Percentiles rank a stretch among this genome's conserved stretches.
phyloP scores from a whole-genome alignment of 352 stramenopile species.

The Phytophthora podocarpi region DNA sequence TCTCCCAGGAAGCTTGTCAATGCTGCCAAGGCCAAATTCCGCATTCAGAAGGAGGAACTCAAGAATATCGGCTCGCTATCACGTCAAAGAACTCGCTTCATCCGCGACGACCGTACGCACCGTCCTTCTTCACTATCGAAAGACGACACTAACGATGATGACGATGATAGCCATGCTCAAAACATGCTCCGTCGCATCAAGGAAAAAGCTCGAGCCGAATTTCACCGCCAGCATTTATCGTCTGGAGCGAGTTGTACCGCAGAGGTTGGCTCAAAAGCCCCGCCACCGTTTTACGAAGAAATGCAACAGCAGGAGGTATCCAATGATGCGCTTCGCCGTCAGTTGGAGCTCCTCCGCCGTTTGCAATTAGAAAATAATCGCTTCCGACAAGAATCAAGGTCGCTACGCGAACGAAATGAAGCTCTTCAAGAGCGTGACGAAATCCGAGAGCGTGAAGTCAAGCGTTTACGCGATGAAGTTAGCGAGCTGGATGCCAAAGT shows the following conservation, averaged over 20 bases:
- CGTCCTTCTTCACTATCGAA: background rate
- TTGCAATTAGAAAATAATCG: conserved; percentile 78
- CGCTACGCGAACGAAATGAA: conserved; percentile 52
- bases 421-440: conserved; percentile 47
- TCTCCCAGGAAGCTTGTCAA: conserved; percentile 1
- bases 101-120: background rate
- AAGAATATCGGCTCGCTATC: background rate
- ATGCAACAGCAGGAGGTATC: conserved; percentile 62
- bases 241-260: background rate
- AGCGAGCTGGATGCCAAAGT: conserved; percentile 32
- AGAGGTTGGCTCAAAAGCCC: conserved; percentile 4
- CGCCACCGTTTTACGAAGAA: conserved; percentile 27
- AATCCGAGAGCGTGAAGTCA: conserved; percentile 51
- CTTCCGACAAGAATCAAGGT: conserved; percentile 58
- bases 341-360: conserved; percentile 69
- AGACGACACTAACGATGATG: conserved; percentile 19
- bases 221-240: conserved; percentile 28
- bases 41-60: conserved; percentile 3
- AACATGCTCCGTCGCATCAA: conserved; percentile 41
- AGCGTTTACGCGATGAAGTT: conserved; percentile 52
- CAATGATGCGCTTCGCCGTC: conserved; percentile 69
- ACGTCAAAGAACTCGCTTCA: conserved; percentile 5
- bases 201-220: conserved; percentile 43
- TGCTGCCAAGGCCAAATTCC: conserved; percentile 3
- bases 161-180: conserved; percentile 31